Evolutionary conservation across 306 rosid species (phyloP).

Genomic region (Quercus ilex): DNA sequence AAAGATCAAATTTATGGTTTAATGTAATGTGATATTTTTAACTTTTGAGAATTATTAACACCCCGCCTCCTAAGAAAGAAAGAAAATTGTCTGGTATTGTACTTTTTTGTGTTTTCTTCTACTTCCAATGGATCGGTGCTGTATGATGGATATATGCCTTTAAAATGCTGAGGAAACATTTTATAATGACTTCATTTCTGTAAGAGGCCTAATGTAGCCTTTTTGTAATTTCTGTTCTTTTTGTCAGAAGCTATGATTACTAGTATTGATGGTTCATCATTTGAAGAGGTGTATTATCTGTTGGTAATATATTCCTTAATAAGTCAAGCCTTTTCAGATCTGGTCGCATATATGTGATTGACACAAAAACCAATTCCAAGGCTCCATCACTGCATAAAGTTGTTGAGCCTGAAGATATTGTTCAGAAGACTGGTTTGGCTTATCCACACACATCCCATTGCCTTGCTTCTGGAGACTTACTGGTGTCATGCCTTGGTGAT

Average conservation of each 20-base stretch:
- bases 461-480: slow-evolving; percentile 90
- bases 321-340: slow-evolving; percentile 50
- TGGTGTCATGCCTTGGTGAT: slow-evolving; percentile 91
- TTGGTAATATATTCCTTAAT: neutral
- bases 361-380: slow-evolving; percentile 74
- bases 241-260: neutral
- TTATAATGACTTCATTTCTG: neutral
- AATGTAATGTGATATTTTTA: neutral
- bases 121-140: neutral
- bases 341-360: slow-evolving; percentile 75
- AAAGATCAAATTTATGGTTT: neutral
- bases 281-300: neutral
- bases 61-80: too few relatives aligned
- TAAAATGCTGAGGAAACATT: neutral
- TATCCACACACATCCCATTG: slow-evolving; percentile 97
- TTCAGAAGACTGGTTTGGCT: slow-evolving; percentile 78
- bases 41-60: neutral
- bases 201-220: neutral
- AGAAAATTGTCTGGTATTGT: too few relatives aligned
- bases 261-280: neutral
- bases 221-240: neutral
- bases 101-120: neutral
- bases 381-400: slow-evolving; percentile 87
- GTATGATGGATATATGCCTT: neutral
- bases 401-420: slow-evolving; percentile 61